Evolutionary conservation across 2,329 filamentous ascomycete species (phyloP), one percentile per base, ranked within the genome.

Genomic region (Phialophora expanda): DNA sequence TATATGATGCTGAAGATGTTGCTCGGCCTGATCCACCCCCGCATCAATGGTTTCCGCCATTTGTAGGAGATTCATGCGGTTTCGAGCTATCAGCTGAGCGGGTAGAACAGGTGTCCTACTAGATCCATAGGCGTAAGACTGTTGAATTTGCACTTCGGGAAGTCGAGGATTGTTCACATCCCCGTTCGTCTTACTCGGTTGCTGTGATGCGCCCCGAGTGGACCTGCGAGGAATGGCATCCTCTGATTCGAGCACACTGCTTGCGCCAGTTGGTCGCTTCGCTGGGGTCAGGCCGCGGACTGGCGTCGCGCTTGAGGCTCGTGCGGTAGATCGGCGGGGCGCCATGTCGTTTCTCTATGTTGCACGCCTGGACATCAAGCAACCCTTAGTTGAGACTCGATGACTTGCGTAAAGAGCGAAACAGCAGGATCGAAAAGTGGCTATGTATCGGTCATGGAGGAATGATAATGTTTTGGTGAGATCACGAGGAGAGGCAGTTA

Each of bases 41-140:
- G 72, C 72, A 60, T 79, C 75, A 14, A 80, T 75, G 14, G 67
- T 73, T 34, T 73, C 69, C 12, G 75, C 78, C 63, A 80, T 75
- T 51, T 77, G 73, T 2, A 48, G 56, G 14, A 77, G 63, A 48
- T 73, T 73, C 70, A 76, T 74, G 4, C 70, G 69, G 14, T 74
- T 73, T 41, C 75, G 70, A 3, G 74, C 67, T n/a, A 72, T 66
- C 28, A 79, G 71, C 68, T 74, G 74, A 54, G 74, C 73, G 9
- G 78, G 78, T 22, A 80, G 70, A 26, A 74, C 70, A 17, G 77
- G 74, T 12, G 75, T 75, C 24, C 74, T 73, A 22, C 73, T 74
- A 7, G 77, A 76, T 30, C 79, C 79, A 73, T 80, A 80, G 14
- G 76, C 76, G 63, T 76, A 80, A 1, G 78, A 79, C 54, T 76